A percentile compares a stretch with the other conserved stretches of the same genome.
These are phyloP conservation scores for Pistacia atlantica DNA, from an alignment of 345 rosid genomes.

Conservation along the genomic window DNA sequence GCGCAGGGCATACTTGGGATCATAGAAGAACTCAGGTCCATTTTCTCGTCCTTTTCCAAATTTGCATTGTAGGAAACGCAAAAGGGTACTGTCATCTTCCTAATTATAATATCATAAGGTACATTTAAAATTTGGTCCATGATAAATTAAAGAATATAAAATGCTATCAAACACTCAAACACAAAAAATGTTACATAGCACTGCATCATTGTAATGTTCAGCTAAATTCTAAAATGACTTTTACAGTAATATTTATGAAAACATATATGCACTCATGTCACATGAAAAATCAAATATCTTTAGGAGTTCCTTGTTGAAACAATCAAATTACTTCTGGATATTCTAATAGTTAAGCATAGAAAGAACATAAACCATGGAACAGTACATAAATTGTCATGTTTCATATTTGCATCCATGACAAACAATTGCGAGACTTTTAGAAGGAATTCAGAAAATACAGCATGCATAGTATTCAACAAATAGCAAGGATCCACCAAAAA, in stretches of 20 bases:
- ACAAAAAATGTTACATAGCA: not conserved
- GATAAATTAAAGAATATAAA: not conserved
- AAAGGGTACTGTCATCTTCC: constrained; percentile 96
- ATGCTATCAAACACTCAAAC: not conserved
- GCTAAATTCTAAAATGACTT: not conserved
- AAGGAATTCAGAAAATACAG: not conserved
- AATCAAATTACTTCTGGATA: not conserved
- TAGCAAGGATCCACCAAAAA: not conserved
- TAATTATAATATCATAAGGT: constrained; percentile 25
- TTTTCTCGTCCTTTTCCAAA: constrained; percentile 90
- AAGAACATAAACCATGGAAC: not conserved
- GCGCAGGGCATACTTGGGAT: constrained; percentile 96
- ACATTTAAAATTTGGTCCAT: constrained; percentile 15
- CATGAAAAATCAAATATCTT: not conserved
- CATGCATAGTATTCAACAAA: not conserved
- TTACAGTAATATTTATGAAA: not conserved
- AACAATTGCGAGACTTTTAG: not conserved
- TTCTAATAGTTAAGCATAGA: not conserved
- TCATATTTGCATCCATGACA: not conserved
- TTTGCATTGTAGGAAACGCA: constrained; percentile 95
- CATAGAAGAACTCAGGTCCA: constrained; percentile 94
- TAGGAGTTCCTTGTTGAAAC: not conserved
- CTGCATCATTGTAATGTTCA: constrained; percentile 1
- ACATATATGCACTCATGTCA: not conserved
- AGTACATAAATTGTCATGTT: not conserved